Evolutionary conservation across 371 early-diverging fungal species (phyloP).

Genomic region (Saksenaea oblongispora): DNA sequence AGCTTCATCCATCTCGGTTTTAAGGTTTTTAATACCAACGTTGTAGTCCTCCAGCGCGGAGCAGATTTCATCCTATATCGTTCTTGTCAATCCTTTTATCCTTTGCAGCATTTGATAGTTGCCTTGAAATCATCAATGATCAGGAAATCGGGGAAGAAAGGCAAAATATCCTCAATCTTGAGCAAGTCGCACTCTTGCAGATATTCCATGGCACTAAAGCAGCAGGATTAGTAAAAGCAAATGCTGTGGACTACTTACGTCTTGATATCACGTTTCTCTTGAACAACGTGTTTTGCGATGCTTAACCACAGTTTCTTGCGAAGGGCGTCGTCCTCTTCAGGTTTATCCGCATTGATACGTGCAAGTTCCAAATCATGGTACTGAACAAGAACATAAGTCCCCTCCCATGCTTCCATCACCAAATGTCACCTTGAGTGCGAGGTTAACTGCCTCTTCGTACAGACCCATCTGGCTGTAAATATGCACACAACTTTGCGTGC

Average conservation of each 20-base stretch:
- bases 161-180: conserved; percentile 93
- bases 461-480: conserved; percentile 81
- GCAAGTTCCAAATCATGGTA: conserved; percentile 86
- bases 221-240: background rate
- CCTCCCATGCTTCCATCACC: too few species aligned
- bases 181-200: conserved; percentile 78
- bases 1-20: conserved; percentile 89
- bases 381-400: conserved; percentile 26
- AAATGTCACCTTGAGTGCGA: conserved; percentile 68
- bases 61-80: conserved; percentile 73
- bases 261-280: conserved; percentile 79
- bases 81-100: background rate
- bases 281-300: conserved; percentile 89
- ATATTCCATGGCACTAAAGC: conserved; percentile 77
- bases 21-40: conserved; percentile 75
- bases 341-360: conserved; percentile 87
- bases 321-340: conserved; percentile 76
- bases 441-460: conserved; percentile 83
- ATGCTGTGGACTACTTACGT: too few species aligned
- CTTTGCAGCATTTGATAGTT: background rate
- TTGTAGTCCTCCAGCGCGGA: conserved; percentile 86
- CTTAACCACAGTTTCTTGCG: conserved; percentile 89
- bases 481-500: conserved; percentile 77
- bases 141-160: conserved; percentile 94
- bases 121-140: conserved; percentile 94